Evolutionary conservation across 306 rosid genomes (phyloP), one percentile per base, ranked within the genome.

Genomic region (Pyrus bretschneideri): DNA sequence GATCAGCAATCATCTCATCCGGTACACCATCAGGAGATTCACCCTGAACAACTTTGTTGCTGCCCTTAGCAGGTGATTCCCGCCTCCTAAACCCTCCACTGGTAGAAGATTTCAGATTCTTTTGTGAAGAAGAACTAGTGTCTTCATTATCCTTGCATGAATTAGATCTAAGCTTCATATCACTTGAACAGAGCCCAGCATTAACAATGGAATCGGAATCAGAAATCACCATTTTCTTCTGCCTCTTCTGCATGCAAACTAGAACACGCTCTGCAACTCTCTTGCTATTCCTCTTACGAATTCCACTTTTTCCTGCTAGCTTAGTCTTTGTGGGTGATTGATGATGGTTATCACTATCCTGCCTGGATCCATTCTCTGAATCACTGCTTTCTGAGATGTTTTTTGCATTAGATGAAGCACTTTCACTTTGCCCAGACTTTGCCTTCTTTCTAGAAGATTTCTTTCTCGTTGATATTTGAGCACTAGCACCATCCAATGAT

Each of bases 361-460:
- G 85, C 76, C 91, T 91, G 13, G 82, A 83, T 81, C 90, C 99
- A 87, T 85, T 87, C 82, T 96, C 99, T 7, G 99, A 96, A 90
- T 88, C 99, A 59, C 97, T 92, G 87, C 99, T 92, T 84, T 92
- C 98, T 25, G 93, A 91, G 60, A 91, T 80, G 81, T 86, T 89
- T 81, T 87, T 92, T 49, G 93, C 97, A 81, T 91, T 92, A 67
- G 99, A 96, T 64, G 99, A 92, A 85, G 97, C 93, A 79, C 97
- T 89, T 88, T 91, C 99, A 88, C 96, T 92, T 81, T 85, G 97
- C 78, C 80, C 82, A 74, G 87, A 81, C 83, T 89, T 91, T 22
- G 72, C 73, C 83, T 87, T 86, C 85, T 82, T 89, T 82, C 87
- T 91, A 65, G 83, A 78, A 80, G 87, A 79, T 67, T 88, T 92